Evolutionary conservation across 2,329 filamentous ascomycete species (phyloP), one percentile per base, ranked within the genome.

Genomic region (Aspergillus transmontanensis): DNA sequence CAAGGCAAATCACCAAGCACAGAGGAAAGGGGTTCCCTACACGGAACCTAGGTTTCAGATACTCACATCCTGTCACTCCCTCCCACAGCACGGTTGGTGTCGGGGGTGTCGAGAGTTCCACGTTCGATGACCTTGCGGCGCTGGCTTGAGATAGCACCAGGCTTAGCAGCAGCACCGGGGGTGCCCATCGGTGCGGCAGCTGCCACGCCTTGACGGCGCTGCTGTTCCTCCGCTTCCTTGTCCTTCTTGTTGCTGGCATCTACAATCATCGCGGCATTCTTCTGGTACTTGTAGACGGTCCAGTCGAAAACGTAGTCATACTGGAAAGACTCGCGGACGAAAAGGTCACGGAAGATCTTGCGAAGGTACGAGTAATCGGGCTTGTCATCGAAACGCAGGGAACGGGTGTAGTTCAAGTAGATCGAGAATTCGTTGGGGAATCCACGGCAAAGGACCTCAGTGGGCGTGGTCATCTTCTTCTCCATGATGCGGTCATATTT

Each of bases 401-500:
- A 97, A 66, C 95, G 92, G 59, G 94, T 98, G 86, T 99, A 98
- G 90, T 98, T 98, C 68, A 99, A 87, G 82, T 99, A 99, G 81
- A 98, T 98, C 84, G 94, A 94, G 74, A 99, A 99, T 84, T 99
- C 95, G 81, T 98, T 97, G 73, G 95, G 95, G 86, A 99, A 98
- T 71, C 95, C 95, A 80, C 94, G 93, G 89, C 95, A 99, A 57
- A 99, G 92, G 56, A 97, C 94, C 83, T 99, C 94, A 72, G 94
- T 98, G 10, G 95, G 94, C 3, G 95, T 99, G 16, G 95, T 99
- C 95, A 98, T 98, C 92, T 99, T 99, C 90, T 99, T 99, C 87
- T 99, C 95, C 94, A 98, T 98, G 84, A 99, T 99, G 69, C 94
- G 89, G 83, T 99, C 95, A 79, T 99, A 98, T 86, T 99, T 99